These are phyloP conservation scores for Bipolaris zeicola DNA, from an alignment of 2,329 filamentous ascomycete species.

Conservation along the genomic window DNA sequence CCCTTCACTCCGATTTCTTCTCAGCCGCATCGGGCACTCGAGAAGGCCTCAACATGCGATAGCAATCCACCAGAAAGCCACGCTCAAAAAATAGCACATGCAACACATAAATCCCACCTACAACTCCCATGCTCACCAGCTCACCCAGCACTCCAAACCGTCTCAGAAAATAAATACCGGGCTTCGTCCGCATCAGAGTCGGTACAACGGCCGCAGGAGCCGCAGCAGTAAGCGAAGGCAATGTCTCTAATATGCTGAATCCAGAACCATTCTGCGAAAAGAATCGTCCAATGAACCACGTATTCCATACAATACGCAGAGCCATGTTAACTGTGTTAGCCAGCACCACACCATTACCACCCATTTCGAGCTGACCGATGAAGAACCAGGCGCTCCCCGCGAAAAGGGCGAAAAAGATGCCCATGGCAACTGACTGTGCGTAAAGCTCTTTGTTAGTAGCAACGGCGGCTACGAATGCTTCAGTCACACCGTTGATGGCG, in stretches of 20 bases:
- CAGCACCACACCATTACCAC: conserved; percentile 79
- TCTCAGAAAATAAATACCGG: conserved; percentile 29
- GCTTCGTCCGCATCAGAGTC: conserved; percentile 42
- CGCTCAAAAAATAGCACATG: conserved; percentile 44
- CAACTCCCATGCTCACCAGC: conserved; percentile 44
- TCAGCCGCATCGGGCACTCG: neutral
- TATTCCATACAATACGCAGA: conserved; percentile 82
- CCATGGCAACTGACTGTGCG: conserved; percentile 82
- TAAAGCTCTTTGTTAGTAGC: conserved; percentile 77
- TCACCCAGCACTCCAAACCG: conserved; percentile 52
- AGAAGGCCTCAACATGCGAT: conserved; percentile 38
- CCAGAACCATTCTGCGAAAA: conserved; percentile 28
- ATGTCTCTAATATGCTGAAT: conserved; percentile 24
- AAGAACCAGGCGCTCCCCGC: conserved; percentile 75
- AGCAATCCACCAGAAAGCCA: conserved; percentile 41
- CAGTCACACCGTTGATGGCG: conserved; percentile 87
- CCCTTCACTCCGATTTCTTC: neutral
- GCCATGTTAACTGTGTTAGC: conserved; percentile 92
- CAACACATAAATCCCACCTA: conserved; percentile 45
- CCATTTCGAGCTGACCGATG: conserved; percentile 70
- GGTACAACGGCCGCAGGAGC: conserved; percentile 48
- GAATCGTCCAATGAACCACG: conserved; percentile 66
- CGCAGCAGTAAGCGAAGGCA: conserved; percentile 38
- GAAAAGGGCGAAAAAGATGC: conserved; percentile 77
- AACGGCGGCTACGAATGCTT: conserved; percentile 90